Percentiles rank a stretch among this genome's conserved stretches.
phyloP scores from a whole-genome alignment of 192 early-diverging fungal genomes.

The Phlyctochytrium bullatum region DNA sequence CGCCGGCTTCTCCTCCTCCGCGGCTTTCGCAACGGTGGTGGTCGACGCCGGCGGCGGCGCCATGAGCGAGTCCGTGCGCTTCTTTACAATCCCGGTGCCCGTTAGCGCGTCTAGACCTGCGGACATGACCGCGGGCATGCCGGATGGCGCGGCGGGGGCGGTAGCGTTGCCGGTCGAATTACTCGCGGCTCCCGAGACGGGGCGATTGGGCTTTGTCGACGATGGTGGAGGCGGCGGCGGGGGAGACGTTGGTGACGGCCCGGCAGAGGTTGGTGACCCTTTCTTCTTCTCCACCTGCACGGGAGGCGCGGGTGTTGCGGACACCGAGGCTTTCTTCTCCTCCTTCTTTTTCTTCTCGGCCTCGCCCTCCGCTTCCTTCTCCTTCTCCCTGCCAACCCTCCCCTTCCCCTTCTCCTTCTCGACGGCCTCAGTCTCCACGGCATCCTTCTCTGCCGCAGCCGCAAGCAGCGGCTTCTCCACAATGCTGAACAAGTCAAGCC shows the following conservation, averaged over 20 bases:
- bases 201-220: not conserved
- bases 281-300: too few relatives aligned
- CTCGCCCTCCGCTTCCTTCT: not conserved
- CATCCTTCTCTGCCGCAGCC: not conserved
- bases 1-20: too few relatives aligned
- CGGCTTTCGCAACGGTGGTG: too few relatives aligned
- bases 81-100: too few relatives aligned
- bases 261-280: too few relatives aligned
- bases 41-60: too few relatives aligned
- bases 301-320: not conserved
- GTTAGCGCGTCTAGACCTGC: too few relatives aligned
- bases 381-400: not conserved
- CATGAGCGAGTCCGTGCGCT: too few relatives aligned
- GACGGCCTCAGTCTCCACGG: not conserved
- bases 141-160: too few relatives aligned
- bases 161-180: not conserved
- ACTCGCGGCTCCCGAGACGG: not conserved
- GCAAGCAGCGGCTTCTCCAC: not conserved
- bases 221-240: not conserved
- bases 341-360: not conserved
- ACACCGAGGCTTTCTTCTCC: not conserved
- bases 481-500: not conserved
- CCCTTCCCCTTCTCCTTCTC: not conserved
- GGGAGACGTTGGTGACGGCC: not conserved
- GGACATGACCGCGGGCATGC: too few relatives aligned